phyloP scores from a whole-genome alignment of 495 filamentous ascomycete genomes.

The Clavariopsis aquatica region DNA sequence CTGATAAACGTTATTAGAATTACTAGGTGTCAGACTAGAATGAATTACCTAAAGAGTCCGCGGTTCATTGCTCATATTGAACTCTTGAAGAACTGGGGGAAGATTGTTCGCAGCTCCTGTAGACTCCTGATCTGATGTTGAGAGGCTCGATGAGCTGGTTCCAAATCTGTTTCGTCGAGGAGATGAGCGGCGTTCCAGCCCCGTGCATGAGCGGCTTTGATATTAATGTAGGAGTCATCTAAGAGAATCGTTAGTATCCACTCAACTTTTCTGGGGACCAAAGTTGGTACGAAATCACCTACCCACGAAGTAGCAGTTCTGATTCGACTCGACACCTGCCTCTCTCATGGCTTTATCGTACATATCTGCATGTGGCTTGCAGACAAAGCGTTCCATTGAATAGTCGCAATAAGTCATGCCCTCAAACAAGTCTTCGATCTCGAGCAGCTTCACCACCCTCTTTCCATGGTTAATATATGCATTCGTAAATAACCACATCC shows the following conservation, averaged over 20 bases:
- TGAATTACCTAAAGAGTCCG: not conserved
- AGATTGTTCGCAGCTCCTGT: conserved; percentile 68
- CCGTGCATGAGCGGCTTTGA: conserved; percentile 64
- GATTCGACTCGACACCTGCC: conserved; percentile 44
- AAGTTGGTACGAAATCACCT: conserved; percentile 11
- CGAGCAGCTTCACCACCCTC: conserved; percentile 77
- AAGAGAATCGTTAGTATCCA: conserved; percentile 1
- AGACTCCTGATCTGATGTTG: conserved; percentile 70
- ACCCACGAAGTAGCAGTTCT: conserved; percentile 86
- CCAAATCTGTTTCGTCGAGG: conserved; percentile 67
- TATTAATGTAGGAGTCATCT: conserved; percentile 86
- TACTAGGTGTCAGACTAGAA: not conserved
- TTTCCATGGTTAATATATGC: conserved; percentile 87
- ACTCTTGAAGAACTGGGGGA: conserved; percentile 75
- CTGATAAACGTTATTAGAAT: not conserved
- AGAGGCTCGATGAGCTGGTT: conserved; percentile 61
- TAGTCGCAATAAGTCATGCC: conserved; percentile 95
- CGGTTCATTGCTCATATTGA: not conserved
- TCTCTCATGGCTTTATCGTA: conserved; percentile 70
- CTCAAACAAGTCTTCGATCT: conserved; percentile 84
- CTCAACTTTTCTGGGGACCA: no score
- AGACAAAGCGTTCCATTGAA: conserved; percentile 62
- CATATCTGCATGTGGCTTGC: conserved; percentile 85
- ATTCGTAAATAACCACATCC: conserved; percentile 93
- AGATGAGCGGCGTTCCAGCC: conserved; percentile 82